A percentile compares a stretch with the other conserved stretches of the same genome.
Evolutionary conservation across 345 rosid species (phyloP).

Genomic region (Populus simonii): DNA sequence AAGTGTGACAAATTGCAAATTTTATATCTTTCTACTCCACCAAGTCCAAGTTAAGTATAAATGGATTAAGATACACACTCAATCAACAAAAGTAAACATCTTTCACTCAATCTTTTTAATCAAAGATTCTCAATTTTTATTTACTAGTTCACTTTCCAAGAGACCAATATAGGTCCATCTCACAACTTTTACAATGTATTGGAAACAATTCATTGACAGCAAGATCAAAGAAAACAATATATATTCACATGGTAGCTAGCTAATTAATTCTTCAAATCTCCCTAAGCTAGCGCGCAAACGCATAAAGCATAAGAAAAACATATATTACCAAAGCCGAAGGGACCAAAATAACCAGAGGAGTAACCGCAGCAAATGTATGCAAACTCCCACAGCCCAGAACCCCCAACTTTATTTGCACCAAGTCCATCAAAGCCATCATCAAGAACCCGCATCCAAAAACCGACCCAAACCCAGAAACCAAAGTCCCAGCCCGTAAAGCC

Average conservation of each 20-base stretch:
- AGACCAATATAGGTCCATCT: background rate
- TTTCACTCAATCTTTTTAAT: background rate
- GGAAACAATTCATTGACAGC: too few species aligned
- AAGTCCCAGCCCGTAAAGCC: conserved; percentile 47
- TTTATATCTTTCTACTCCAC: background rate
- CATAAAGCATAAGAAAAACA: conserved; percentile 54
- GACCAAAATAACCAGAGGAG: conserved; percentile 64
- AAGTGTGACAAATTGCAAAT: background rate
- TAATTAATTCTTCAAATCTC: conserved; percentile 18
- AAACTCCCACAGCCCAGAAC: conserved; percentile 51
- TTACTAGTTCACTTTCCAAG: background rate
- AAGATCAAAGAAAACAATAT: too few species aligned
- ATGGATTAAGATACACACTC: background rate
- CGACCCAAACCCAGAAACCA: conserved; percentile 65
- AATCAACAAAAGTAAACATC: background rate
- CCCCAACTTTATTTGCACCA: conserved; percentile 84
- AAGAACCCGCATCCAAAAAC: conserved; percentile 73
- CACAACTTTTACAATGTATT: background rate
- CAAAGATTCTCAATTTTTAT: background rate
- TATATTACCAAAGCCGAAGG: conserved; percentile 60
- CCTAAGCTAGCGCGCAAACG: conserved; percentile 42
- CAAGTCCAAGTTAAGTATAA: background rate
- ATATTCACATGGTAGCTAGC: too few species aligned
- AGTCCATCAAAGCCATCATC: conserved; percentile 63
- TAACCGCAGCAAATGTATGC: conserved; percentile 56